These are phyloP conservation scores for Circinella umbellata DNA, from an alignment of 371 early-diverging fungal genomes.

Conservation along the genomic window DNA sequence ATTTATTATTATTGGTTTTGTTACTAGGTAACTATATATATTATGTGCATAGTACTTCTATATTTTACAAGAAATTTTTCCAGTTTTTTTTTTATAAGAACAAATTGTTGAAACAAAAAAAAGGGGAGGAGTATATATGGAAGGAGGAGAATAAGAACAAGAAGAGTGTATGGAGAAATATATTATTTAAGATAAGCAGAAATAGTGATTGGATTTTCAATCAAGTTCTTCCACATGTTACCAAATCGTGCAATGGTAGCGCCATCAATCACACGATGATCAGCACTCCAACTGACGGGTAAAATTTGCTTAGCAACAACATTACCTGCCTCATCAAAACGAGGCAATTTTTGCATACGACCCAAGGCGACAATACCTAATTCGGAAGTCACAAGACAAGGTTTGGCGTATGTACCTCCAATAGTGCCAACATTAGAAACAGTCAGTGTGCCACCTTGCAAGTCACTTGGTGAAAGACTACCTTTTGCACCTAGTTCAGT, in stretches of 20 bases:
- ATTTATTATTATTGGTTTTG: too few relatives aligned
- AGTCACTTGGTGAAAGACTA: conserved; percentile 69
- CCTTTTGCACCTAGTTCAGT: conserved; percentile 72
- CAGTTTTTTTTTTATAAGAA: not conserved
- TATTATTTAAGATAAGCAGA: conserved; percentile 46
- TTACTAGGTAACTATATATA: too few relatives aligned
- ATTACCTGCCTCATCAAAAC: conserved; percentile 66
- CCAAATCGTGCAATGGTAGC: conserved; percentile 96
- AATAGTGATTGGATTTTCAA: conserved; percentile 70
- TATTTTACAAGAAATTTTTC: too few relatives aligned
- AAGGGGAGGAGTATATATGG: not conserved
- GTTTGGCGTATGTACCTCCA: conserved; percentile 91
- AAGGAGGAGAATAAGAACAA: not conserved
- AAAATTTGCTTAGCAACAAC: conserved; percentile 80
- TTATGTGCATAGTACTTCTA: too few relatives aligned
- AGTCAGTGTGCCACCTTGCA: conserved; percentile 89
- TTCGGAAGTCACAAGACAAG: conserved; percentile 87
- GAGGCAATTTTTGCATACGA: conserved; percentile 81
- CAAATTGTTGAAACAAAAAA: not conserved
- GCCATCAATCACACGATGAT: conserved; percentile 97
- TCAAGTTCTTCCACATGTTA: conserved; percentile 79
- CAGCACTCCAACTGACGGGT: conserved; percentile 92
- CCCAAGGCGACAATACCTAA: conserved; percentile 95
- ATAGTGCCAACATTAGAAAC: conserved; percentile 95
- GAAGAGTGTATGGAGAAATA: too few relatives aligned